Evolutionary conservation across 2,329 filamentous ascomycete species (phyloP).

Genomic region (Trematosphaeria pertusa): DNA sequence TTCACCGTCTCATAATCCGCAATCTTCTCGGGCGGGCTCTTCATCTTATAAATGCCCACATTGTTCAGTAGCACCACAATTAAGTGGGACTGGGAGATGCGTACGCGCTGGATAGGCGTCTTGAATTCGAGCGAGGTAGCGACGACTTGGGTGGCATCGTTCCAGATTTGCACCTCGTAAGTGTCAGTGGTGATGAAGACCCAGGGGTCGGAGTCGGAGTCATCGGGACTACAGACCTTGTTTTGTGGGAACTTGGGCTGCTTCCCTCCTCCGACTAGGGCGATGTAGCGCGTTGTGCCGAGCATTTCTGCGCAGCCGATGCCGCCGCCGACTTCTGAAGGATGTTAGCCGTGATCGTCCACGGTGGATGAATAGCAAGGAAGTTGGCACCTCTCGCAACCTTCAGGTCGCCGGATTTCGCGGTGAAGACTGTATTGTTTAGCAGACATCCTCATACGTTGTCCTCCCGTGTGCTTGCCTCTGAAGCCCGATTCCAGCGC

Average conservation of each 20-base stretch:
- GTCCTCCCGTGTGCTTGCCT: constrained; percentile 69
- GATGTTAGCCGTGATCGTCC: constrained; percentile 24
- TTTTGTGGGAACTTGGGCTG: constrained; percentile 86
- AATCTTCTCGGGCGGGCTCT: constrained; percentile 72
- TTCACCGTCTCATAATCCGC: constrained; percentile 84
- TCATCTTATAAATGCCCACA: constrained; percentile 81
- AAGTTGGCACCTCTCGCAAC: constrained; percentile 37
- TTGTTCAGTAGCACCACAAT: constrained; percentile 83
- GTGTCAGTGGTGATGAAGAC: constrained; percentile 35
- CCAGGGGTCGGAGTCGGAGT: constrained; percentile 37
- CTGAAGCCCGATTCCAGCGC: constrained; percentile 87
- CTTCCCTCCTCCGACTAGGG: constrained; percentile 85
- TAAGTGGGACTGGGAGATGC: constrained; percentile 77
- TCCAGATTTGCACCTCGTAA: constrained; percentile 81
- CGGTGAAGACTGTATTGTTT: constrained; percentile 37
- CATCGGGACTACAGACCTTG: constrained; percentile 63
- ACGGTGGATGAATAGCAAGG: not conserved
- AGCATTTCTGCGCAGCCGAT: constrained; percentile 87
- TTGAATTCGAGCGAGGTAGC: constrained; percentile 80
- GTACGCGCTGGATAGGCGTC: constrained; percentile 80
- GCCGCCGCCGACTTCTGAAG: constrained; percentile 62
- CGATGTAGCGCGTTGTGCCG: constrained; percentile 84
- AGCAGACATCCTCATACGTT: constrained; percentile 16
- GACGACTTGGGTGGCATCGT: constrained; percentile 79
- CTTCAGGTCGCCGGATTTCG: constrained; percentile 38